Percentiles rank a stretch among this genome's conserved stretches.
Conservation (phyloP, 2,329 filamentous ascomycete species). For the Penicillium sp. region DNA sequence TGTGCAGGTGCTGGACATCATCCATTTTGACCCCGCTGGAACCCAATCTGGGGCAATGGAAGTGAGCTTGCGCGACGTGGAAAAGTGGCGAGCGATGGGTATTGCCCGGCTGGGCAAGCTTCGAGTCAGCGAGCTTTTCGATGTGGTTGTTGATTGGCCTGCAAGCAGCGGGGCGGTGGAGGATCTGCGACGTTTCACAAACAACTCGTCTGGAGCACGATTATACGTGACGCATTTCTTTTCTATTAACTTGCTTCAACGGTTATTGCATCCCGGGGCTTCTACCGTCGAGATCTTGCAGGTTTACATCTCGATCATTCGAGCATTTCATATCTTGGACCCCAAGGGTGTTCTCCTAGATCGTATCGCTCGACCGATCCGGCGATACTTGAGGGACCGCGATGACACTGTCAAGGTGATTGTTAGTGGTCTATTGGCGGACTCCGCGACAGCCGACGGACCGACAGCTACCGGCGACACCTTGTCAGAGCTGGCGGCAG, state of each 20-base stretch:
- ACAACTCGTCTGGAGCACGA: constrained; percentile 54
- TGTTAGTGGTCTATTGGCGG: constrained; percentile 62
- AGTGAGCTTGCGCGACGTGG: constrained; percentile 45
- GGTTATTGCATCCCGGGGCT: constrained; percentile 62
- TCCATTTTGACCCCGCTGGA: constrained; percentile 31
- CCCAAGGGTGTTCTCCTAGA: constrained; percentile 66
- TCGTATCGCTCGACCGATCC: constrained; percentile 64
- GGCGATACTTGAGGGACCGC: constrained; percentile 62
- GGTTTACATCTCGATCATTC: constrained; percentile 66
- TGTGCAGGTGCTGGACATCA: constrained; percentile 49
- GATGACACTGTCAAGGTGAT: constrained; percentile 67
- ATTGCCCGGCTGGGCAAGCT: constrained; percentile 56
- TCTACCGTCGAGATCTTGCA: constrained; percentile 67
- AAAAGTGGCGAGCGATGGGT: constrained; percentile 58
- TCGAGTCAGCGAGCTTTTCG: constrained; percentile 59
- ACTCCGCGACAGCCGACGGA: constrained; percentile 46
- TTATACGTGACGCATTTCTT: constrained; percentile 57
- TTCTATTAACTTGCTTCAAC: constrained; percentile 52
- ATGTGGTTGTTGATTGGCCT: constrained; percentile 63
- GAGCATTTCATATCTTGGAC: constrained; percentile 63
- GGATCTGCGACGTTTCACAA: constrained; percentile 60
- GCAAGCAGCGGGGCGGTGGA: constrained; percentile 59
- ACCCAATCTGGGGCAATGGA: constrained; percentile 29
- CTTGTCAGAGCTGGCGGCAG: constrained; percentile 55
- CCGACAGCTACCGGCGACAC: constrained; percentile 39